phyloP scores from a whole-genome alignment of 2,329 filamentous ascomycete genomes.

The Botrytis cinerea region DNA sequence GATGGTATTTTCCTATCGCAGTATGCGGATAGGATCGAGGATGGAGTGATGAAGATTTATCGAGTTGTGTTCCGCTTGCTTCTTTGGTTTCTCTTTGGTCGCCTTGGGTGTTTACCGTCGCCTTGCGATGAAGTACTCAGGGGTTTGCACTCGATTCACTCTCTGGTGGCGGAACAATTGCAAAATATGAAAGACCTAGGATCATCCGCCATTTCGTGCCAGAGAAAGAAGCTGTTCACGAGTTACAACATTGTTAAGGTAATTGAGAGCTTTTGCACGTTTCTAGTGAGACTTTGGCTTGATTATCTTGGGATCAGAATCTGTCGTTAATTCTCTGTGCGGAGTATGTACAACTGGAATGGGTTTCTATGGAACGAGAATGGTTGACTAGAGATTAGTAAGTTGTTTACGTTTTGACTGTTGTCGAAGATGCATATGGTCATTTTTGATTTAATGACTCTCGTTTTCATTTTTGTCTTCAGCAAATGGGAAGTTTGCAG shows the following conservation, averaged over 20 bases:
- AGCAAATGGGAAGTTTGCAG: neutral
- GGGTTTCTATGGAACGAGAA: neutral
- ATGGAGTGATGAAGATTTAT: neutral
- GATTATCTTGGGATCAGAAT: no score
- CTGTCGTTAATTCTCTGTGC: neutral
- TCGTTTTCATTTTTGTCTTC: neutral
- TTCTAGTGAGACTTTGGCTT: neutral
- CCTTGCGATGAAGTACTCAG: neutral
- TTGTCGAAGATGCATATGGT: neutral
- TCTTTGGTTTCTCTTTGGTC: neutral
- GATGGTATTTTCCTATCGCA: neutral
- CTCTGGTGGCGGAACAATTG: neutral
- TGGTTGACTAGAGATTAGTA: neutral
- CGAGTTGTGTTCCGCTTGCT: no score
- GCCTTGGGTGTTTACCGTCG: no score
- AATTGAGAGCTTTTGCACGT: neutral
- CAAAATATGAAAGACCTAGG: neutral
- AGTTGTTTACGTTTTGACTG: neutral
- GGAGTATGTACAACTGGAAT: neutral
- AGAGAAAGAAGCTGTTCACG: neutral
- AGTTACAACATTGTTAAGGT: fast-evolving
- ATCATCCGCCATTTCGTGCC: neutral
- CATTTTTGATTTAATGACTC: neutral
- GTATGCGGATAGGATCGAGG: neutral
- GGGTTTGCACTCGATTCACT: neutral